These are phyloP conservation scores for Capsella rubella DNA, from an alignment of 441 rosid species.

Conservation along the genomic window DNA sequence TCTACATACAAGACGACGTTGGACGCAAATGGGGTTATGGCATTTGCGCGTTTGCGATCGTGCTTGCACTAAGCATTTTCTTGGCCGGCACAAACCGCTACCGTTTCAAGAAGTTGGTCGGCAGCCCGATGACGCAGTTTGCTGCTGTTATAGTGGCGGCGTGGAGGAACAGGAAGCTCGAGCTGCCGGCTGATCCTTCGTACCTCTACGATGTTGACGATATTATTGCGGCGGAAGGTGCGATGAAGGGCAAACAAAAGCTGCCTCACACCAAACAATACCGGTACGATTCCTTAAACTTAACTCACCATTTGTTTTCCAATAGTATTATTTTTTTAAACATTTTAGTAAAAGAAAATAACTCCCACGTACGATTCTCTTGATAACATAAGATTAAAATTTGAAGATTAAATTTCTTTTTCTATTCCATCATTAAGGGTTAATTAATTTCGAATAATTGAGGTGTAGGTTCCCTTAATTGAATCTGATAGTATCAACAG, in stretches of 20 bases:
- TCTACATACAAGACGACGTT: conserved; percentile 82
- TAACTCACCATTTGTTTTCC: background rate
- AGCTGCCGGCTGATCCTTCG: conserved; percentile 64
- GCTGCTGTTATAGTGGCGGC: conserved; percentile 72
- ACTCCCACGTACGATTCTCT: conserved; percentile 13
- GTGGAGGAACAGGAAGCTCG: conserved; percentile 65
- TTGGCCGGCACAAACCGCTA: conserved; percentile 77
- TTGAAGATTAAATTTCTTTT: background rate
- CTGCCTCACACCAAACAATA: conserved; percentile 75
- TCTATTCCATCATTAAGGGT: background rate
- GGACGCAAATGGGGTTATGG: conserved; percentile 95
- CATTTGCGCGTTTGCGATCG: conserved; percentile 72
- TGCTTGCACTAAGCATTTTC: conserved; percentile 60
- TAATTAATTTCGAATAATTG: conserved; percentile 26
- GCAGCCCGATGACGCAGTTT: conserved; percentile 91
- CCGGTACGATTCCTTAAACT: conserved; percentile 53
- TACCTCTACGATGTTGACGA: conserved; percentile 64
- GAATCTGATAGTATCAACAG: conserved; percentile 22
- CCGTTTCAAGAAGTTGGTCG: conserved; percentile 81
- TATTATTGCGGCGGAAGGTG: conserved; percentile 51
- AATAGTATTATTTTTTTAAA: background rate
- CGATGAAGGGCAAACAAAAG: conserved; percentile 66
- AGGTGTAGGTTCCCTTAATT: conserved; percentile 22
- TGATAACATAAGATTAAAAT: background rate
- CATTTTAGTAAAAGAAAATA: background rate